Base-by-base conservation (phyloP, 2,329 filamentous ascomycete species). In the Chrysoporthe puriensis region DNA sequence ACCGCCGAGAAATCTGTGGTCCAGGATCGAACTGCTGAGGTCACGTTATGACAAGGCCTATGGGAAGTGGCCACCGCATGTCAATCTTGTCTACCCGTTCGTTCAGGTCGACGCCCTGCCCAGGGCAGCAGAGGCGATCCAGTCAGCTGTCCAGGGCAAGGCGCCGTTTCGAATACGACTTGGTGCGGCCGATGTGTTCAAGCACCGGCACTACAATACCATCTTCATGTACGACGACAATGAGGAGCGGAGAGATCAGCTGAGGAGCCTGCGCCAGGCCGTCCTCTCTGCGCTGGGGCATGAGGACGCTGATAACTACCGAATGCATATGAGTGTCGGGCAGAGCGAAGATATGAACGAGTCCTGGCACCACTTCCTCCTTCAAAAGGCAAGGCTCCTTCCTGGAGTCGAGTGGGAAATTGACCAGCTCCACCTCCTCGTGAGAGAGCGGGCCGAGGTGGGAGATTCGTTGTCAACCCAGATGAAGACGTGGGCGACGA, bases 31-130 rank as follows among this genome's bases (percentile, higher is more conserved):
- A 71, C 77, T 78, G 16, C 76, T 92, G 3, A 84, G 89, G 57
- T 81, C 79, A n/a, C 78, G 88, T 14, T 88, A 91, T 76, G 89
- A 91, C 75, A 87, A 86, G 69, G 82, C 84, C 0, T 85, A 84
- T 71, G 79, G 79, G 36, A 86, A 82, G 76, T 91, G 90, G 89
- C 88, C 89, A 3, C 86, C 88, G 14, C 89, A 91, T 72, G 74
- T 91, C 72, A 91, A 91, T 71, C 76, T 91, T 36, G 72, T 90
- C 32, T 91, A 91, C 73, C 90, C 89, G 0, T 91, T 91, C 74
- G 86, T 90, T 7, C 74, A 77, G 2, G 77, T 80, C 0, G 81
- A 85, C 2, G 71, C 72, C 9, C 79, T 91, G 2, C 72, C 77
- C 1, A 72, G 74, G 26, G 86, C 84, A 1, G 77, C 78, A 1